phyloP scores from a whole-genome alignment of 345 rosid species.

The Populus simonii region DNA sequence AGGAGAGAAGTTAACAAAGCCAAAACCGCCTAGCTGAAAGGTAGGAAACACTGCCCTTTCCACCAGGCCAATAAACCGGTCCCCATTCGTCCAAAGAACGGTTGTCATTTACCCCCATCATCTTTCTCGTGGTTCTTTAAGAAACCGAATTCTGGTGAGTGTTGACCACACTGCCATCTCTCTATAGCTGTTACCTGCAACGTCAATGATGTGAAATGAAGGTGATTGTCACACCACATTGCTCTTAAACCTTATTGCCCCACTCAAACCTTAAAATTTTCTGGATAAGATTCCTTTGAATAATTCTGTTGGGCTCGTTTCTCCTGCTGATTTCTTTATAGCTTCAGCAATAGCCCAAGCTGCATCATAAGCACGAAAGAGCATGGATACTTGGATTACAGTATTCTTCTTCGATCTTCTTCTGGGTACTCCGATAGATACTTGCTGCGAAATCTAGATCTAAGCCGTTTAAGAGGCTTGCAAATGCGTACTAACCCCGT shows the following conservation, averaged over 20 bases:
- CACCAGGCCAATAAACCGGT: constrained; percentile 33
- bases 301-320: not conserved
- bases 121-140: not conserved
- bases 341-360: constrained; percentile 20
- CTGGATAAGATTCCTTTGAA: constrained; percentile 8
- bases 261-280: constrained; percentile 26
- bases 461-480: constrained; percentile 5
- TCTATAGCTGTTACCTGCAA: constrained; percentile 30
- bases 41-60: constrained; percentile 10
- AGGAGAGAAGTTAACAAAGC: constrained; percentile 18
- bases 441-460: constrained; percentile 11
- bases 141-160: constrained; percentile 15
- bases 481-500: constrained; percentile 7
- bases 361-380: constrained; percentile 38
- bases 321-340: constrained; percentile 8
- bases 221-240: not conserved
- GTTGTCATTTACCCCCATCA: not conserved
- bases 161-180: constrained; percentile 28
- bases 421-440: constrained; percentile 16
- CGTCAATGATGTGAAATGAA: constrained; percentile 29
- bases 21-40: constrained; percentile 29
- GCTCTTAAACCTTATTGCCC: constrained; percentile 20
- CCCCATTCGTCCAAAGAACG: constrained; percentile 10
- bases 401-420: constrained; percentile 27
- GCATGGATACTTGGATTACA: constrained; percentile 27